Base-by-base conservation (phyloP, 495 filamentous ascomycete genomes). In the Pyronema domesticum region DNA sequence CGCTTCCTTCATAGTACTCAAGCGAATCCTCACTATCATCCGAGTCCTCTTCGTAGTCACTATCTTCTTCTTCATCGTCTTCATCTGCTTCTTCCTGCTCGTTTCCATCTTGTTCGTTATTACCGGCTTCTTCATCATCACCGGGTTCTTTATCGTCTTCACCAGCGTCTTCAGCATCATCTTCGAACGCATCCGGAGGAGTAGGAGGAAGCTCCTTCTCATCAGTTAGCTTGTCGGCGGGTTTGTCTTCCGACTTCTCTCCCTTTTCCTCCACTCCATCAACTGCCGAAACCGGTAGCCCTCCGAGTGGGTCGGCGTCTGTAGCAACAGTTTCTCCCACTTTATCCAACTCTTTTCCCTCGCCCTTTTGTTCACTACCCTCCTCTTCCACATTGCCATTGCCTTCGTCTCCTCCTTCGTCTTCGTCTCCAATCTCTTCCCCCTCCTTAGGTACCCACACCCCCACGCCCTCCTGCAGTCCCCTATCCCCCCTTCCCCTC, bases 361-460 rank as follows among this genome's bases (percentile, higher is more conserved):
- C 35, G 10, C 3, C 37, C 7, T 9, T 14, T n/a, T 18, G 1
- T 30, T 30, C 23, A 30, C 5, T 5, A 30, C 1, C 23, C 5
- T 43, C 39, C 1, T 13, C 13, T 43, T n/a, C 17, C 2, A 1
- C 39, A 1, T 43, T 6, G 6, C 6, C 17, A 2, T 13, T 6
- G 17, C 17, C 13, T 43, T 13, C 17, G 6, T 43, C 13, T 43
- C 6, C 17, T 1, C 39, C 39, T n/a, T n/a, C 13, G 6, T n/a
- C 39, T 13, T 17, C 50, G 18, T 6, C 19, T 14, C 35, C 7
- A 14, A 17, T 18, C 14, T 11, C 36, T 6, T 40, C 7, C 35
- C 39, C 15, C 50, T 40, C 50, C 50, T 43, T n/a, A 3, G 50
- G 47, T 9, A 53, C 50, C 50, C 50, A 53, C 5, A 53, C 50